Conservation (phyloP, 345 rosid genomes). For the Alliaria petiolata region DNA sequence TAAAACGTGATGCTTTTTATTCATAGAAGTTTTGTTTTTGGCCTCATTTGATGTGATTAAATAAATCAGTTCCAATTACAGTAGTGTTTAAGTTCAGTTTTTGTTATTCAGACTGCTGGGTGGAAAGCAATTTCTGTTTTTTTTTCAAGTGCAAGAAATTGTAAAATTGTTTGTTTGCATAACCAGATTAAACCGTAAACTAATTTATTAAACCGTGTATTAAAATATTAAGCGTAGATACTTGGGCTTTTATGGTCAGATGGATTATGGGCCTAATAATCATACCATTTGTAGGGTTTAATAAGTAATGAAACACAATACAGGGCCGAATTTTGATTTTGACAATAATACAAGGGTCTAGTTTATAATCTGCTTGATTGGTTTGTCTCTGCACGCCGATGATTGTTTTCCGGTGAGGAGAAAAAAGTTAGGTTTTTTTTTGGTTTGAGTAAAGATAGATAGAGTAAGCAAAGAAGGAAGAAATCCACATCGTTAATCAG, state of each 20-base stretch:
- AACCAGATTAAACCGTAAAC: background rate
- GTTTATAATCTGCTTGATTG: background rate
- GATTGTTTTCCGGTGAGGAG: slow-evolving; percentile 13
- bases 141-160: slow-evolving; percentile 1
- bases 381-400: background rate
- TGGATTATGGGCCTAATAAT: background rate
- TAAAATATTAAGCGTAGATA: no score
- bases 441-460: background rate
- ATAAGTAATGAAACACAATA: background rate
- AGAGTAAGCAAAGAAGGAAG: slow-evolving; percentile 1
- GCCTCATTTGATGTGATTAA: slow-evolving; percentile 23
- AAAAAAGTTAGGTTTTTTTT: background rate
- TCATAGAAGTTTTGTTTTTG: background rate
- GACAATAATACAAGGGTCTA: background rate
- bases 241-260: background rate
- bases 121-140: background rate
- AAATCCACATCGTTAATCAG: background rate
- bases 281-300: background rate
- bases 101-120: background rate
- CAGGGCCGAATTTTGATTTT: background rate
- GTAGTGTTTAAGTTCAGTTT: slow-evolving; percentile 9
- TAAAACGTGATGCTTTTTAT: slow-evolving; percentile 10
- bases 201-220: no score
- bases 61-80: slow-evolving; percentile 2
- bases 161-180: background rate